Evolutionary conservation across 495 filamentous ascomycete genomes (phyloP), one percentile per base, ranked within the genome.

Genomic region (Podospora fimiseda): DNA sequence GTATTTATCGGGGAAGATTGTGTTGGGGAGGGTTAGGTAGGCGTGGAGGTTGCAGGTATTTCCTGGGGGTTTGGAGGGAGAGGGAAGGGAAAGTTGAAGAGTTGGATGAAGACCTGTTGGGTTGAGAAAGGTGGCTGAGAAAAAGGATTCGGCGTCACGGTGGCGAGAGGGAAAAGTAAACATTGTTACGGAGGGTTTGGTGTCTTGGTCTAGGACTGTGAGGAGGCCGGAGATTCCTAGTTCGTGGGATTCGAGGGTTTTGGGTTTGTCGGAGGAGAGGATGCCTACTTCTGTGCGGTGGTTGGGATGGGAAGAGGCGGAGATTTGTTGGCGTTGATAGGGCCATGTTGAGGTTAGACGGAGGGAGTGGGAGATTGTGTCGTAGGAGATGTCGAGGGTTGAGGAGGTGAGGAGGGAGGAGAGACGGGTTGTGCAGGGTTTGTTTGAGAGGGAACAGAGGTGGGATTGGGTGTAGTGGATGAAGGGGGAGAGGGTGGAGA

Each of bases 121-220:
- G 2, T 67, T 52, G 18, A 77, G 60, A 61, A 95, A 89, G 2
- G 70, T 70, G 42, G 76, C 68, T 1, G 69, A 70, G 60, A 78
- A 77, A 16, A 66, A 59, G 48, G 64, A 36, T 64, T 72, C 50
- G 7, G 77, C 70, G 55, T 93, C 85, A 14, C 67, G 71, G 63
- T 98, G 93, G 0, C 91, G 84, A 7, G 90, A 84, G 18, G 90
- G 84, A 61, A 96, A 96, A n/a, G 88, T 82, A 74, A 98, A 96
- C 52, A 92, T 72, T 0, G 87, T 87, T 33, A 85, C 79, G 27
- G 84, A 72, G 36, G 66, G 78, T 57, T 83, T 80, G 42, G 75
- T 71, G 59, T 91, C 84, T 61, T 87, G 75, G 42, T 89, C 89
- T 1, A 96, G 70, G 9, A 92, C 88, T 3, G 83, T 84, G 47